Base-by-base conservation (phyloP, 2,329 filamentous ascomycete genomes). In the Trichoderma breve region DNA sequence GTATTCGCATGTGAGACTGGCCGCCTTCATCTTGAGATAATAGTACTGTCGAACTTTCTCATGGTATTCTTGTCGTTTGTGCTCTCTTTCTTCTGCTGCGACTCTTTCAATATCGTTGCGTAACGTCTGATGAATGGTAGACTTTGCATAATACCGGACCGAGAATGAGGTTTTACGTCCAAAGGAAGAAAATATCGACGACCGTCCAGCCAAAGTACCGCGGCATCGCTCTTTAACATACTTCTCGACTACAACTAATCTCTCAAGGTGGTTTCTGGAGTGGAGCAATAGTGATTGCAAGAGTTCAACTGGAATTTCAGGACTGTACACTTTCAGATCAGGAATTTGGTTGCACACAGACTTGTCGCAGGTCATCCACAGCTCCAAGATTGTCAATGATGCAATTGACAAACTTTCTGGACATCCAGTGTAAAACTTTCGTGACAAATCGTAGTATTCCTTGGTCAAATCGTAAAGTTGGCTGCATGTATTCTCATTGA, bases 21-120 rank as follows among this genome's bases (percentile, higher is more conserved):
- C n/a, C 4, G n/a, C 8, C 3, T 2, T 0, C 43, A 2, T 4
- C 43, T 2, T 21, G 4, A 51, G n/a, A 1, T 3, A 1, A 9
- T 51, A 1, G 5, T 51, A 51, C 9, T 51, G 8, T 21, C 9
- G 6, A n/a, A n/a, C 1, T 21, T 51, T 51, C 8, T 51, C 4
- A 3, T 21, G 9, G 0, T 21, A 51, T 21, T 51, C 43, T 51
- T 51, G 8, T 12, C 43, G 18, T 51, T 51, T 51, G n/a, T n/a
- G 43, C n/a, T 21, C n/a, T 51, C 43, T 51, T 21, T 51, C 43
- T 6, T 51, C n/a, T 4, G 2, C 21, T 1, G 43, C 43, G 0
- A 11, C n/a, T 12, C 18, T 2, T 51, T 51, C 43, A 51, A 51
- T 51, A 21, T 51, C 9, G 18, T 1, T 21, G 43, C n/a, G 43